Percentiles rank a stretch among this genome's conserved stretches.
phyloP scores from a whole-genome alignment of 2,329 filamentous ascomycete species.

The Pseudocercospora macadamiae region DNA sequence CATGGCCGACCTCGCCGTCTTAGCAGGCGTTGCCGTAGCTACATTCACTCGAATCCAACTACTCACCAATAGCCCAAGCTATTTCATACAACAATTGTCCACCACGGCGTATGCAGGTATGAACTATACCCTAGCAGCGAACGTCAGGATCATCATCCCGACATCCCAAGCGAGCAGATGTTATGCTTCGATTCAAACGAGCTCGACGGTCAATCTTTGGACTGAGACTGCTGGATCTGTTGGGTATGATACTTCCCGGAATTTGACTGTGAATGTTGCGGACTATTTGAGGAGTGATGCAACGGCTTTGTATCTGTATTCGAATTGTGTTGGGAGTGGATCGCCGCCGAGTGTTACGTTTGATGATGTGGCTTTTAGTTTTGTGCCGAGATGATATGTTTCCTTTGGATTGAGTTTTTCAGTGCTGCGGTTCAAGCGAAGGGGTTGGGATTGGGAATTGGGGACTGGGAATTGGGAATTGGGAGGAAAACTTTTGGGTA shows the following conservation, averaged over 20 bases:
- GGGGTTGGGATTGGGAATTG: too few relatives aligned
- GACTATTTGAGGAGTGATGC: background rate
- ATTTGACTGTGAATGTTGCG: background rate
- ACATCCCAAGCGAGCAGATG: background rate
- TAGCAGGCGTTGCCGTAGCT: background rate
- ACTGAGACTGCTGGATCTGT: background rate
- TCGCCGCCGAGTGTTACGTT: background rate
- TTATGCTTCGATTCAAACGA: background rate
- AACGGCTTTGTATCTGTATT: background rate
- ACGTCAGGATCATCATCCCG: background rate
- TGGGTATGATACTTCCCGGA: background rate
- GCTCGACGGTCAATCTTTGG: background rate
- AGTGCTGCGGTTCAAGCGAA: background rate
- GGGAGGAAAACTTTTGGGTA: too few relatives aligned
- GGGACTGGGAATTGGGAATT: too few relatives aligned
- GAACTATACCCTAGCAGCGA: background rate
- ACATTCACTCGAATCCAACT: background rate
- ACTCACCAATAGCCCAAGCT: background rate
- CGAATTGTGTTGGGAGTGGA: background rate
- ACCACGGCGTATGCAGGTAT: background rate
- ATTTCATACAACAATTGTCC: background rate
- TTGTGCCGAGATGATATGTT: background rate
- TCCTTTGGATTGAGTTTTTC: background rate
- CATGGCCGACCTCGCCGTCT: background rate
- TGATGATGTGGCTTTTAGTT: background rate